Evolutionary conservation across 257 asterid species (phyloP).

Genomic region (Penstemon eatonii): DNA sequence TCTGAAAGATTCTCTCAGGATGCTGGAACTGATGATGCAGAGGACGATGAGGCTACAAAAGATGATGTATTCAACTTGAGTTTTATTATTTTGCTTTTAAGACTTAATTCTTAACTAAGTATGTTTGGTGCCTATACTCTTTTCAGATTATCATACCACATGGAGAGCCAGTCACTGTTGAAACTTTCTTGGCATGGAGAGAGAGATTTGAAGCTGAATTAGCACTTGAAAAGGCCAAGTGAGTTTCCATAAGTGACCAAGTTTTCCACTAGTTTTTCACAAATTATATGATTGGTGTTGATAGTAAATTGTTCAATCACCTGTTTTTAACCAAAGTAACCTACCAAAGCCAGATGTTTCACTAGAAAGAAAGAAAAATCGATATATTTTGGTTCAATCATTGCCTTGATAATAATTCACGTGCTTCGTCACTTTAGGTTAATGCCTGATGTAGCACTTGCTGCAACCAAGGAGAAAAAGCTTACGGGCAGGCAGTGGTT

Average conservation of each 20-base stretch:
- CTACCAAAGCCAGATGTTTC: background rate
- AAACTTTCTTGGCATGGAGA: slow-evolving; percentile 95
- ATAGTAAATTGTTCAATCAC: background rate
- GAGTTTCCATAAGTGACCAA: slow-evolving; percentile 37
- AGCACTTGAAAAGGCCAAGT: slow-evolving; percentile 98
- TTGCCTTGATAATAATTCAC: slow-evolving; percentile 5
- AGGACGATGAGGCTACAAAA: slow-evolving; percentile 61
- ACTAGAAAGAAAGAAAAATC: slow-evolving; percentile 8
- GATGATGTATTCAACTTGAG: slow-evolving; percentile 58
- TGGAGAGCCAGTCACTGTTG: slow-evolving; percentile 95
- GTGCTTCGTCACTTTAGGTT: slow-evolving; percentile 50
- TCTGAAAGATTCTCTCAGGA: slow-evolving; percentile 83
- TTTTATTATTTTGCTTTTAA: slow-evolving; percentile 13
- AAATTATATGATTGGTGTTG: background rate
- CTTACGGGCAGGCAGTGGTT: slow-evolving; percentile 94
- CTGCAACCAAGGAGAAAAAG: slow-evolving; percentile 84
- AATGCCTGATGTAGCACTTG: slow-evolving; percentile 94
- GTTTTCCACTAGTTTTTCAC: slow-evolving; percentile 11
- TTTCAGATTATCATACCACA: slow-evolving; percentile 88
- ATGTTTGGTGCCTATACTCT: slow-evolving; percentile 28
- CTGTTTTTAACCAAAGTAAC: background rate
- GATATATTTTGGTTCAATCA: background rate
- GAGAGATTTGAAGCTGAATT: slow-evolving; percentile 98
- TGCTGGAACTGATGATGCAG: slow-evolving; percentile 49
- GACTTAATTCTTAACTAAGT: slow-evolving; percentile 20